Percentiles rank a stretch among this genome's conserved stretches.
These are phyloP conservation scores for Myriosclerotinia scirpicola DNA, from an alignment of 2,329 filamentous ascomycete genomes.

Conservation along the genomic window DNA sequence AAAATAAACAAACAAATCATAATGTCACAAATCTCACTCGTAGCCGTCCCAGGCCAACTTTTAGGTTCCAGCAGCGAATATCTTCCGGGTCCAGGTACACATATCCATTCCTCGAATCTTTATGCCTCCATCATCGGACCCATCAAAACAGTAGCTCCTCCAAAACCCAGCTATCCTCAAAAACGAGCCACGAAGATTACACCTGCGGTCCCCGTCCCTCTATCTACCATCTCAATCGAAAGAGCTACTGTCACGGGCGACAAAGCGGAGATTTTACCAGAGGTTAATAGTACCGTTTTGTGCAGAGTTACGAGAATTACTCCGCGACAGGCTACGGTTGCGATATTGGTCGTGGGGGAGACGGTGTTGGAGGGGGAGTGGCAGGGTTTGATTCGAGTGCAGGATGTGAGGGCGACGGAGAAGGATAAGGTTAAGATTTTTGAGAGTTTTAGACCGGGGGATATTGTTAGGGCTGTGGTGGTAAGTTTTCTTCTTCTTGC, in stretches of 20 bases:
- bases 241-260: conserved; percentile 30
- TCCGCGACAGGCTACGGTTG: conserved; percentile 79
- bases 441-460: conserved; percentile 88
- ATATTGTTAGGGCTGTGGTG: conserved; percentile 84
- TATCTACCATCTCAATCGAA: conserved; percentile 58
- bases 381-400: conserved; percentile 79
- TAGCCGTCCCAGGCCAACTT: conserved; percentile 79
- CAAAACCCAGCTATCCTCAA: conserved; percentile 46
- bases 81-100: conserved; percentile 76
- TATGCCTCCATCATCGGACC: conserved; percentile 81
- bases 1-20: not conserved
- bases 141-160: conserved; percentile 54
- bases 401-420: conserved; percentile 92
- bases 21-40: conserved; percentile 33
- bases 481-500: conserved; percentile 45
- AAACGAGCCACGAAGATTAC: conserved; percentile 62
- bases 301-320: conserved; percentile 83
- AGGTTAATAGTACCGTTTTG: conserved; percentile 77
- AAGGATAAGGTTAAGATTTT: conserved; percentile 92
- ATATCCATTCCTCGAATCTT: conserved; percentile 72
- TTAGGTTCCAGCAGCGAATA: conserved; percentile 69
- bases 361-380: conserved; percentile 75
- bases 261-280: conserved; percentile 73
- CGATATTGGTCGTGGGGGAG: conserved; percentile 79
- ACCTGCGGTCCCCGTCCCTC: conserved; percentile 45